These are phyloP conservation scores for Calocybe gambosa DNA, from an alignment of 1,284 basidiomycete species.

Conservation along the genomic window DNA sequence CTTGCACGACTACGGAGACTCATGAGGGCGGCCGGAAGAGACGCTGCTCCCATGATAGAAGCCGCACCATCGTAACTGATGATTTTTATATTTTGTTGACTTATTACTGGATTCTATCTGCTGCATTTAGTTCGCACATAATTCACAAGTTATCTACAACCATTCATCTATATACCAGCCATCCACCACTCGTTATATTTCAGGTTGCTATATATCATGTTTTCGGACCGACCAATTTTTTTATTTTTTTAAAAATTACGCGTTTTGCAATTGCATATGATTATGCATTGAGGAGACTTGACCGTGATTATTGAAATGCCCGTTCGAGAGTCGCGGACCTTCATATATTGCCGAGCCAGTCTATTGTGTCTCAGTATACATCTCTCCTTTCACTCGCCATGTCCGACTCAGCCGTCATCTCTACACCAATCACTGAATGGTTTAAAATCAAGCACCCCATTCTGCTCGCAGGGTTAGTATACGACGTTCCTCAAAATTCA, in stretches of 20 bases:
- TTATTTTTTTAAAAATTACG: too few species aligned
- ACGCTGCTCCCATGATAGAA: constrained; percentile 11
- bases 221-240: too few species aligned
- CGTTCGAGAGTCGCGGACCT: too few species aligned
- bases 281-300: too few species aligned
- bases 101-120: background rate
- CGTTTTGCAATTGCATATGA: too few species aligned
- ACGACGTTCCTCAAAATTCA: background rate
- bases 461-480: constrained; percentile 68
- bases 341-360: too few species aligned
- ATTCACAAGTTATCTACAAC: too few species aligned
- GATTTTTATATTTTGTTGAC: background rate
- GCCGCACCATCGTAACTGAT: constrained; percentile 8
- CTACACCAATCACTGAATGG: constrained; percentile 76
- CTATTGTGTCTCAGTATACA: too few species aligned
- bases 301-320: too few species aligned
- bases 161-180: too few species aligned
- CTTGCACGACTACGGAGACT: constrained; percentile 61
- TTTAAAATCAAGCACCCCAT: constrained; percentile 87
- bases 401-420: constrained; percentile 47
- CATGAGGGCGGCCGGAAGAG: constrained; percentile 44
- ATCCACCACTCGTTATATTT: too few species aligned
- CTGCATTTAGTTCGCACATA: constrained; percentile 15
- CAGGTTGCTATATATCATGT: too few species aligned
- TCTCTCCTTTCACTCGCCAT: constrained; percentile 8